These are phyloP conservation scores for Collybiopsis confluens DNA, from an alignment of 768 basidiomycete genomes.

Conservation along the genomic window DNA sequence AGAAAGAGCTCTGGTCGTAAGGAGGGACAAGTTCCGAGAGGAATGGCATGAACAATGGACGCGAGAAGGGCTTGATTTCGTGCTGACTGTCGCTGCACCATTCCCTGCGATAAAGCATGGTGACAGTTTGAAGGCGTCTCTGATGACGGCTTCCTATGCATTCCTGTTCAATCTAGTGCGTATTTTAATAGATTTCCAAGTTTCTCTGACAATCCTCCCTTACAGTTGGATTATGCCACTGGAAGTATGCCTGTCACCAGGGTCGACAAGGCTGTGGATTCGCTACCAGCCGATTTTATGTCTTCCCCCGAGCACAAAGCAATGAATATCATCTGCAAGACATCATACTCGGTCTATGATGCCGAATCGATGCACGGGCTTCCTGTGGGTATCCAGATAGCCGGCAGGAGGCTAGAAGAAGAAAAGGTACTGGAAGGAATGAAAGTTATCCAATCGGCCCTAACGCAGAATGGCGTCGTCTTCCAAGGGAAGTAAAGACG, in stretches of 20 bases:
- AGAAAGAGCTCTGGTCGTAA: conserved; percentile 43
- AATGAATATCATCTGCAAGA: conserved; percentile 30
- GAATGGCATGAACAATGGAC: conserved; percentile 44
- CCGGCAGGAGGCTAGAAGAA: conserved; percentile 61
- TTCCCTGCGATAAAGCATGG: conserved; percentile 55
- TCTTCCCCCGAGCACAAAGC: conserved; percentile 25
- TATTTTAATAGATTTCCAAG: too few relatives aligned
- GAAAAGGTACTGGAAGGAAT: conserved; percentile 71
- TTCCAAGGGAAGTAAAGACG: conserved; percentile 8
- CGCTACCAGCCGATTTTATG: conserved; percentile 29
- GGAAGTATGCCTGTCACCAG: conserved; percentile 58
- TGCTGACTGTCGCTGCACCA: conserved; percentile 59
- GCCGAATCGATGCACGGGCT: conserved; percentile 62
- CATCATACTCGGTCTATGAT: conserved; percentile 51
- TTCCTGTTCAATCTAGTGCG: conserved; percentile 66
- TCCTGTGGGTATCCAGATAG: conserved; percentile 64
- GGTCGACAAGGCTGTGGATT: conserved; percentile 37
- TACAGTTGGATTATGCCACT: conserved; percentile 49
- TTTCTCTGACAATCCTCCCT: too few relatives aligned
- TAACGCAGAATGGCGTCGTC: conserved; percentile 12
- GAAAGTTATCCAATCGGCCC: conserved; percentile 40
- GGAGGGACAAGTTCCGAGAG: conserved; percentile 39
- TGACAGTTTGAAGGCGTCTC: conserved; percentile 45
- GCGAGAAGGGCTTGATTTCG: conserved; percentile 54
- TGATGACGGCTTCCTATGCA: conserved; percentile 59